A percentile compares a stretch with the other conserved stretches of the same genome.
These are phyloP conservation scores for Mallotus repandus DNA, from an alignment of 441 rosid genomes.

Conservation along the genomic window DNA sequence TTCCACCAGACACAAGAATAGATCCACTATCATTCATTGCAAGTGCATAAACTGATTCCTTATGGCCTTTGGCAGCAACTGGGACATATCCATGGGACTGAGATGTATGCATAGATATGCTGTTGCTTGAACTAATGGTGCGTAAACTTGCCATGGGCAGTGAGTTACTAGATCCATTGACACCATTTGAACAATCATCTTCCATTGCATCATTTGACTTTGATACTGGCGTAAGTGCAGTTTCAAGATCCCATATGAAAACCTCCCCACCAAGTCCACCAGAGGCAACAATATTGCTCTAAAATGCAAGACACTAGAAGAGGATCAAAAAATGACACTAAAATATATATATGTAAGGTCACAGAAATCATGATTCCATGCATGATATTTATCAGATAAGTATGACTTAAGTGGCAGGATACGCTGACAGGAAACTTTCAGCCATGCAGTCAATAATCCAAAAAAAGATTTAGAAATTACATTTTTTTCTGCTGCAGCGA, in stretches of 20 bases:
- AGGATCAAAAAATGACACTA: constrained; percentile 59
- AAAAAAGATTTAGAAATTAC: constrained; percentile 56
- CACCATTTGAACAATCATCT: constrained; percentile 69
- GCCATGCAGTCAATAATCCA: constrained; percentile 27
- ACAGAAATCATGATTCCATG: constrained; percentile 8
- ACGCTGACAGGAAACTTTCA: constrained; percentile 29
- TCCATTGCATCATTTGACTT: constrained; percentile 72
- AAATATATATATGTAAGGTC: constrained; percentile 13
- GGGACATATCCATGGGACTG: constrained; percentile 81
- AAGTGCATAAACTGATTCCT: constrained; percentile 98
- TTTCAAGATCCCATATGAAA: constrained; percentile 93
- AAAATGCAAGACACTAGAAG: constrained; percentile 62
- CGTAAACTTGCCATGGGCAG: constrained; percentile 71
- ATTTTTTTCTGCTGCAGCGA: constrained; percentile 87
- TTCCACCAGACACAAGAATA: constrained; percentile 97
- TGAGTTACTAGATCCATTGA: constrained; percentile 55
- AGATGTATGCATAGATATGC: constrained; percentile 60
- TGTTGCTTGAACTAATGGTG: constrained; percentile 81
- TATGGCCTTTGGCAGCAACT: constrained; percentile 86
- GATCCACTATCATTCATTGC: constrained; percentile 89
- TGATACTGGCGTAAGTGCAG: constrained; percentile 68
- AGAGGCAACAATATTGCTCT: constrained; percentile 96
- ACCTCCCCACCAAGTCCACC: constrained; percentile 99
- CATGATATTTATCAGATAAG: constrained; percentile 17
- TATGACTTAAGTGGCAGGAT: constrained; percentile 23